A percentile compares a stretch with the other conserved stretches of the same genome.
phyloP scores from a whole-genome alignment of 768 basidiomycete genomes.

The Leccinum boreale region DNA sequence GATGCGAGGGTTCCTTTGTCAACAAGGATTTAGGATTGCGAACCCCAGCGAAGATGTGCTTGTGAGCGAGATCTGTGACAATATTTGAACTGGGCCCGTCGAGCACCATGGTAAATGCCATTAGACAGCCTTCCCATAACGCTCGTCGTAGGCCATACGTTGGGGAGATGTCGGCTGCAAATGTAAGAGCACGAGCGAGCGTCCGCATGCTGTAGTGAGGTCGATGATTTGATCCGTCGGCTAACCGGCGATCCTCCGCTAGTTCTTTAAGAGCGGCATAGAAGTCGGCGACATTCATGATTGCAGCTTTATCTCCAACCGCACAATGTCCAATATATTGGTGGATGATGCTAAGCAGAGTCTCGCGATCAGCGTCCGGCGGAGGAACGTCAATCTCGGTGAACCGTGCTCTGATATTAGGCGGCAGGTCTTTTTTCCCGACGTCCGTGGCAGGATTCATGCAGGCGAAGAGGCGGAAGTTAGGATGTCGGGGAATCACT shows the following conservation, averaged over 20 bases:
- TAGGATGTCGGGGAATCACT: conserved; percentile 85
- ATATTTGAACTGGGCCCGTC: conserved; percentile 65
- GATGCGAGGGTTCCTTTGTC: conserved; percentile 60
- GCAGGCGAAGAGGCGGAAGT: conserved; percentile 96
- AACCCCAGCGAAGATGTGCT: conserved; percentile 74
- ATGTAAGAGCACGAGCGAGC: conserved; percentile 83
- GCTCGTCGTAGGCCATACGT: conserved; percentile 80
- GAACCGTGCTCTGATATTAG: conserved; percentile 86
- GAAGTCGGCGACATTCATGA: conserved; percentile 91
- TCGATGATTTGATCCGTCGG: conserved; percentile 88
- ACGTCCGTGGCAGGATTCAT: conserved; percentile 99
- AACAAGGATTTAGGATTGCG: conserved; percentile 78
- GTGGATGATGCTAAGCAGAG: conserved; percentile 77
- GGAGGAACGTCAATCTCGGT: conserved; percentile 95
- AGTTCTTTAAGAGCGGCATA: conserved; percentile 79
- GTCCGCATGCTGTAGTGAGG: conserved; percentile 99
- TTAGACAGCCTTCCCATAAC: conserved; percentile 94
- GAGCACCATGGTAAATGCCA: conserved; percentile 97
- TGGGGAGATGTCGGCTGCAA: conserved; percentile 78
- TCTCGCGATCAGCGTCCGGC: conserved; percentile 89
- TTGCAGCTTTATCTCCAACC: conserved; percentile 79
- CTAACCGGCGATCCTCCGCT: conserved; percentile 70
- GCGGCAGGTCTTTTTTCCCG: conserved; percentile 95
- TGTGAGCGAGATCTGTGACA: conserved; percentile 68
- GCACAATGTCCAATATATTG: conserved; percentile 87